Evolutionary conservation across 2,329 filamentous ascomycete genomes (phyloP).

Genomic region (Didymella keratinophila): DNA sequence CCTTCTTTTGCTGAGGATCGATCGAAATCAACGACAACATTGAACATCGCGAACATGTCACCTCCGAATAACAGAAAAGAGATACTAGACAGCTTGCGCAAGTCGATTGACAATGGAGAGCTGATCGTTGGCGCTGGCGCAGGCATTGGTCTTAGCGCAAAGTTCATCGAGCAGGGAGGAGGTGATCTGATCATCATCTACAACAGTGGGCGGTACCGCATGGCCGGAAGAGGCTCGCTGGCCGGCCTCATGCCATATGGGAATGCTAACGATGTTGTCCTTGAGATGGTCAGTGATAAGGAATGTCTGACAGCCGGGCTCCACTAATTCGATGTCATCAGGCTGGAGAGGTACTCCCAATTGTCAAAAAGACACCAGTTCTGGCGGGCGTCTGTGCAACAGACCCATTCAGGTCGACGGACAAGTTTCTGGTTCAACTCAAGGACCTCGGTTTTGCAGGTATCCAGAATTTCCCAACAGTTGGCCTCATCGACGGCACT

Average conservation of each 20-base stretch:
- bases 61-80: conserved; percentile 65
- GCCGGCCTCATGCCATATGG: conserved; percentile 76
- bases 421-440: conserved; percentile 66
- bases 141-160: conserved; percentile 73
- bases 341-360: conserved; percentile 71
- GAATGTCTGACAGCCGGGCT: neutral
- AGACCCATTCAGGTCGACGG: conserved; percentile 72
- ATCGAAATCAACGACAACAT: neutral
- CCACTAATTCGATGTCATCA: conserved; percentile 29
- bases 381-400: conserved; percentile 75
- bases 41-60: conserved; percentile 55
- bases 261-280: conserved; percentile 73
- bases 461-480: conserved; percentile 77
- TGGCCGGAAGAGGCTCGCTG: conserved; percentile 74
- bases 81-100: conserved; percentile 62
- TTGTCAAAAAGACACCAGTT: conserved; percentile 70
- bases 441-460: conserved; percentile 71
- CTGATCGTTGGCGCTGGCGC: conserved; percentile 74
- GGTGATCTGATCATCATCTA: conserved; percentile 76
- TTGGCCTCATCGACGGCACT: conserved; percentile 72
- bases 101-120: conserved; percentile 62
- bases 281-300: conserved; percentile 66
- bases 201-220: conserved; percentile 75
- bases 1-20: neutral
- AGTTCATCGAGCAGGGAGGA: conserved; percentile 73